Percentiles rank a stretch among this genome's conserved stretches.
These are phyloP conservation scores for Salix exigua DNA, from an alignment of 345 rosid species.

Conservation along the genomic window DNA sequence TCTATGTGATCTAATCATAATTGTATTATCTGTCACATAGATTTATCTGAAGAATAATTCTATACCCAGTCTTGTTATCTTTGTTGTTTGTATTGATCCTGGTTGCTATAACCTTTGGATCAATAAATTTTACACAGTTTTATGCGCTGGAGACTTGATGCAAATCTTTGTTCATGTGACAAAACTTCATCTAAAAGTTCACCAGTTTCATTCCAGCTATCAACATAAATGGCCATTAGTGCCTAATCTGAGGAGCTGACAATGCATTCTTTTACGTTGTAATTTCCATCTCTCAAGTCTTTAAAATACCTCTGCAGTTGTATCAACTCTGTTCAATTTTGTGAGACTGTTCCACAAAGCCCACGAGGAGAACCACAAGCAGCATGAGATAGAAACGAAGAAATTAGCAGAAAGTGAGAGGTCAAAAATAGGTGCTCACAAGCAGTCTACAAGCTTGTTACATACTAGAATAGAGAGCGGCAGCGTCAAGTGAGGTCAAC, in stretches of 20 bases:
- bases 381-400: constrained; percentile 64
- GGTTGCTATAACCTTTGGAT: neutral
- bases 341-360: constrained; percentile 75
- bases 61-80: neutral
- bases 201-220: neutral
- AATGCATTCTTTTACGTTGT: neutral
- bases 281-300: neutral
- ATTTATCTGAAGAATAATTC: neutral
- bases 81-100: neutral
- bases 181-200: neutral
- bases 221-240: neutral
- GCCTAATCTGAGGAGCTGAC: neutral
- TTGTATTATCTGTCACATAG: neutral
- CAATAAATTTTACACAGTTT: neutral
- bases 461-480: constrained; percentile 22
- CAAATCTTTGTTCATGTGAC: neutral
- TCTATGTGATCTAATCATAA: neutral
- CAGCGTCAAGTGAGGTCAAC: constrained; percentile 20
- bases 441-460: constrained; percentile 29
- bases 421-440: constrained; percentile 34
- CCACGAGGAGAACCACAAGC: constrained; percentile 74
- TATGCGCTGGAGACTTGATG: neutral
- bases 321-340: constrained; percentile 70
- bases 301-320: constrained; percentile 42
- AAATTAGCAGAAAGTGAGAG: constrained; percentile 48